phyloP scores from a whole-genome alignment of 306 rosid species.

The Luffa acutangula region DNA sequence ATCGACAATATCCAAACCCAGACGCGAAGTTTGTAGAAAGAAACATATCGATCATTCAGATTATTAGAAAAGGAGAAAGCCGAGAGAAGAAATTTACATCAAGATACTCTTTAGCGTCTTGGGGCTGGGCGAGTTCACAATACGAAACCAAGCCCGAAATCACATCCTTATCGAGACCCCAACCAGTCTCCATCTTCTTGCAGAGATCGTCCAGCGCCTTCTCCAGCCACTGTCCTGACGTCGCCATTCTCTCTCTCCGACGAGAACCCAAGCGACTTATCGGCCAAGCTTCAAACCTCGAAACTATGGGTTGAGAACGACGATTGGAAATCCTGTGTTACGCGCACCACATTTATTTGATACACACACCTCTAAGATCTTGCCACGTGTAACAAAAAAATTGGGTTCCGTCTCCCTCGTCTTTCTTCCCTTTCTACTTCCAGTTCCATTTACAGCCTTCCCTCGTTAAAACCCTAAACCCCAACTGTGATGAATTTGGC shows the following conservation, averaged over 20 bases:
- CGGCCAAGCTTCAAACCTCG: neutral
- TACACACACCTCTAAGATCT: neutral
- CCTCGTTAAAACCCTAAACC: neutral
- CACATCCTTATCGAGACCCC: slow-evolving; percentile 69
- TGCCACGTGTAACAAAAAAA: neutral
- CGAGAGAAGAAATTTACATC: slow-evolving; percentile 35
- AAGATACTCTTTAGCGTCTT: slow-evolving; percentile 86
- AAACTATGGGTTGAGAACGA: neutral
- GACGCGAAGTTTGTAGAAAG: neutral
- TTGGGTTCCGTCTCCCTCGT: neutral
- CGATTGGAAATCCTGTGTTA: neutral
- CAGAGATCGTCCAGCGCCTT: slow-evolving; percentile 70
- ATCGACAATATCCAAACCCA: neutral
- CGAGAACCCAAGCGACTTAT: neutral
- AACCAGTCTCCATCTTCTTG: slow-evolving; percentile 55
- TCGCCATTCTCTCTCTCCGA: slow-evolving; percentile 27
- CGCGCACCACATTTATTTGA: neutral
- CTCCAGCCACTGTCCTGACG: slow-evolving; percentile 79
- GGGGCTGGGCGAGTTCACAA: slow-evolving; percentile 77
- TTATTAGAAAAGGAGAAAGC: neutral
- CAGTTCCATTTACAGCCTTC: neutral
- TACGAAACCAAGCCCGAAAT: slow-evolving; percentile 85
- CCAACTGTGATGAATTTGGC: neutral
- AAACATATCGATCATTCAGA: neutral
- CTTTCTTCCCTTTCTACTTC: neutral